A percentile compares a stretch with the other conserved stretches of the same genome.
Conservation (phyloP, 2,329 filamentous ascomycete genomes). For the Hymenoscyphus fraxineus region DNA sequence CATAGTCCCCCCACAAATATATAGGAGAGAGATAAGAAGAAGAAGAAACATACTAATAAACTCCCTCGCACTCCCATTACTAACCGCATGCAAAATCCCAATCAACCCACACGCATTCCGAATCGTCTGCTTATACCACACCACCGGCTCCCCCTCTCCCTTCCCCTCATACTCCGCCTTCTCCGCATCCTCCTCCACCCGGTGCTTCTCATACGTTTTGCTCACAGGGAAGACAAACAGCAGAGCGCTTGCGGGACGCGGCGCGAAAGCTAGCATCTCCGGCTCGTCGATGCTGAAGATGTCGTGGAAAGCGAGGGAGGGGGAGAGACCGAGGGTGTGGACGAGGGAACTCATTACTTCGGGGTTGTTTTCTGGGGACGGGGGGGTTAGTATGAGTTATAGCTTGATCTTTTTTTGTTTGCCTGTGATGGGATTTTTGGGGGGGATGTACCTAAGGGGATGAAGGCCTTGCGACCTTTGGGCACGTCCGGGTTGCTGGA, state of each 20-base stretch:
- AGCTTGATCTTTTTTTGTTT: not conserved
- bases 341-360: slow-evolving; percentile 82
- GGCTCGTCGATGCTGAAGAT: slow-evolving; percentile 88
- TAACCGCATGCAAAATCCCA: slow-evolving; percentile 76
- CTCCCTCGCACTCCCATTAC: slow-evolving; percentile 74
- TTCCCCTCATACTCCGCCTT: slow-evolving; percentile 60
- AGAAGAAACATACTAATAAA: slow-evolving; percentile 62
- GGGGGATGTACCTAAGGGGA: slow-evolving; percentile 30
- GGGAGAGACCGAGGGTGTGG: slow-evolving; percentile 78
- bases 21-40: slow-evolving; percentile 43
- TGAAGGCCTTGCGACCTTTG: slow-evolving; percentile 31
- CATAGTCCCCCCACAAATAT: slow-evolving; percentile 50
- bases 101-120: slow-evolving; percentile 90
- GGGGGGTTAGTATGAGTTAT: not conserved
- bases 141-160: slow-evolving; percentile 69
- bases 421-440: not conserved
- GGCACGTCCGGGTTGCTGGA: slow-evolving; percentile 32
- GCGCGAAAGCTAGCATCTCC: slow-evolving; percentile 79
- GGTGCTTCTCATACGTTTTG: slow-evolving; percentile 71
- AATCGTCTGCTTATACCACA: slow-evolving; percentile 96
- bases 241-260: slow-evolving; percentile 81
- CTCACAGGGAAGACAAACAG: slow-evolving; percentile 90
- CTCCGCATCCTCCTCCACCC: slow-evolving; percentile 66
- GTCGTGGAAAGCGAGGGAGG: slow-evolving; percentile 76
- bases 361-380: slow-evolving; percentile 57